Evolutionary conservation across 1,139 yeast species (phyloP).

Genomic region (Dujonia santamariae): DNA sequence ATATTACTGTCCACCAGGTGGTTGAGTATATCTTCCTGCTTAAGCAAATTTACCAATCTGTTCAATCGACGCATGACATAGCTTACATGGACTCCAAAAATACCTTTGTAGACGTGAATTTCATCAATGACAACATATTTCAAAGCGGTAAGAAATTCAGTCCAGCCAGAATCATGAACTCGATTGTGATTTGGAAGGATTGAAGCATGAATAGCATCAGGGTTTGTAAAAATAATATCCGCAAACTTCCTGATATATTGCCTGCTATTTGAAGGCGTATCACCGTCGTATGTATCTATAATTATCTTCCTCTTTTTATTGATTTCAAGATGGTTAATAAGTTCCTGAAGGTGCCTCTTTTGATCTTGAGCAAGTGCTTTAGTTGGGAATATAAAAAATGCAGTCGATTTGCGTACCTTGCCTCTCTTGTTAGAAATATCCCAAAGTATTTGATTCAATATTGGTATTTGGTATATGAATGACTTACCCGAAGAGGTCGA

Average conservation of each 20-base stretch:
- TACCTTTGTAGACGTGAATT: constrained; percentile 82
- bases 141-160: constrained; percentile 58
- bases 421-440: constrained; percentile 17
- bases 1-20: constrained; percentile 18
- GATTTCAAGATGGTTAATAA: constrained; percentile 47
- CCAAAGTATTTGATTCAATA: constrained; percentile 56
- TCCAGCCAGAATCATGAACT: constrained; percentile 50
- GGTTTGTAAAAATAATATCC: constrained; percentile 85
- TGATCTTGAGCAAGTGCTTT: constrained; percentile 98
- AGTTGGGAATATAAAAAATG: constrained; percentile 90
- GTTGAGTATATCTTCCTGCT: neutral
- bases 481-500: constrained; percentile 97
- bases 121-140: constrained; percentile 85
- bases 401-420: constrained; percentile 41
- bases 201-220: constrained; percentile 88
- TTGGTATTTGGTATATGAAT: constrained; percentile 84
- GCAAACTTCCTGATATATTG: constrained; percentile 55
- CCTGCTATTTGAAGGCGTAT: constrained; percentile 63
- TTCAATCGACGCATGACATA: constrained; percentile 75
- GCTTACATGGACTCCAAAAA: constrained; percentile 91
- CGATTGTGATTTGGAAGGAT: constrained; percentile 68
- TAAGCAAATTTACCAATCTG: constrained; percentile 56
- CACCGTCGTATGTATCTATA: constrained; percentile 91
- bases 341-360: constrained; percentile 64
- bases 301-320: constrained; percentile 28